Base-by-base conservation (phyloP, 192 early-diverging fungal genomes). In the Chytriomyces sp. region DNA sequence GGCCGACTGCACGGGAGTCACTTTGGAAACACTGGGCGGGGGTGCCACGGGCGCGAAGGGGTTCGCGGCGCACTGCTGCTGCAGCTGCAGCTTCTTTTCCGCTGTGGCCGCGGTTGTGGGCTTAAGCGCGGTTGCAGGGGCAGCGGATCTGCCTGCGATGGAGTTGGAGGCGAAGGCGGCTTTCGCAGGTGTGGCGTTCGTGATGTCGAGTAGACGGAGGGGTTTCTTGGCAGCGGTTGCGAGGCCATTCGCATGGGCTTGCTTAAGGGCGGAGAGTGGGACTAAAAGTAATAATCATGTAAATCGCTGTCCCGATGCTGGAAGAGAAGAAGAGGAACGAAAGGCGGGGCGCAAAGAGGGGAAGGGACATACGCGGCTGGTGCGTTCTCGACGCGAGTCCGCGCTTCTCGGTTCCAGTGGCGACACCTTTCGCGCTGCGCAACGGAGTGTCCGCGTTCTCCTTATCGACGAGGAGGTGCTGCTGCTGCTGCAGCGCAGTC, bases 181-280 rank as follows among this genome's bases (percentile, higher is more conserved):
- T n/a, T n/a, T n/a, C n/a, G n/a, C n/a, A 31, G 66, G 66, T 7
- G 66, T 68, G 8, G 44, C 52, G 52, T 68, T 68, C 17, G 66
- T 68, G 22, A 68, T 68, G 52, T 68, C 66, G 26, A 22, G 8
- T 10, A 68, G 52, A 17, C 33, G 52, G 34, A 26, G 19, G 41
- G 41, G 19, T 7, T 44, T 7, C 19, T 44, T 44, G 41, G 41
- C 41, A 19, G 7, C 41, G 7, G 41, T 44, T 10, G 37, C 4
- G 4, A 60, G 58, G 31, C 17, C 32, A 14, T 28, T 33, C 37
- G 26, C 7, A 22, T 8, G 54, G 17, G 54, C 8, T 56, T 56
- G 54, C 17, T 56, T n/a, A 7, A 8, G 25, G 12, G 17, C 17
- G 54, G 26, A 25, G 54, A 25, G 54, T 56, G 25, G 26, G 8